Conservation (phyloP, 139 green algal genomes). For the Closterium sp. region DNA sequence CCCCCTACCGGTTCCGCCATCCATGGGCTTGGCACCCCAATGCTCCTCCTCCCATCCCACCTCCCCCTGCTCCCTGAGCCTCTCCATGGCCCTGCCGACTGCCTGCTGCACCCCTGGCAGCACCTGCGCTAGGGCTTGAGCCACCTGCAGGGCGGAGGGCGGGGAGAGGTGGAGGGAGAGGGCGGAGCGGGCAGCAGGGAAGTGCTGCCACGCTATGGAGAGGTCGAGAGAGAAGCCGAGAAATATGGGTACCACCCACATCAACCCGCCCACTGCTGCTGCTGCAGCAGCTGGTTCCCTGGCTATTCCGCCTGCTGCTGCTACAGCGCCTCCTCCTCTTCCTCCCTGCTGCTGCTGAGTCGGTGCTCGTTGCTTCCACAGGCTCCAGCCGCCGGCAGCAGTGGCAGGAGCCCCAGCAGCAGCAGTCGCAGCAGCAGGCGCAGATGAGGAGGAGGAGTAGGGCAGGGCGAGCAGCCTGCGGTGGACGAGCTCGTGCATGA, state of each 20-base stretch:
- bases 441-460: background rate
- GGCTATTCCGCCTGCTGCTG: background rate
- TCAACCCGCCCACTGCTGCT: background rate
- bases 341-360: no score
- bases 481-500: background rate
- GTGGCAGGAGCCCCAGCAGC: background rate
- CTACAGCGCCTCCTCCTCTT: no score
- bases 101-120: background rate
- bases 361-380: background rate
- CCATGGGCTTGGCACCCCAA: background rate
- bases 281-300: background rate
- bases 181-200: background rate
- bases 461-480: background rate
- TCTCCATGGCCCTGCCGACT: background rate
- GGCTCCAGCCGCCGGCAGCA: background rate
- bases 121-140: background rate
- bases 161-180: background rate
- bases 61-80: background rate
- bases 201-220: background rate
- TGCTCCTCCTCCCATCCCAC: background rate
- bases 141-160: background rate
- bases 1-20: no score
- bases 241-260: background rate
- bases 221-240: background rate
- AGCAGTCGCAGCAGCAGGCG: background rate